Conservation (phyloP, 352 stramenopile species). For the Pythium coloratum region DNA sequence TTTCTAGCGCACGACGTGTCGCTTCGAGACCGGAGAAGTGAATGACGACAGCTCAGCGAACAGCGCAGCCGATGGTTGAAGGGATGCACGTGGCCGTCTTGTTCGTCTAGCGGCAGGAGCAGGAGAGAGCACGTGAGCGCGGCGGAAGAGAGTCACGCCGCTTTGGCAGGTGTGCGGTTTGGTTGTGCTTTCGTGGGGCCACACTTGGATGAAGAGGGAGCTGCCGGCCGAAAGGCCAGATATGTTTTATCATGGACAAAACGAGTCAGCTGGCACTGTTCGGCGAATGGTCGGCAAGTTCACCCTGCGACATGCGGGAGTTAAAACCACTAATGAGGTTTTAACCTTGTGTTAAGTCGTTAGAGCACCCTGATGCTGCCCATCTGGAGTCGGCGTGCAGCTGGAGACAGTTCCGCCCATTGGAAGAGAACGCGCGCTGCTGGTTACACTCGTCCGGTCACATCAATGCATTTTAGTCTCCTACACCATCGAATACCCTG, state of each 20-base stretch:
- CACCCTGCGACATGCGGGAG: neutral
- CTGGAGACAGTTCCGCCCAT: constrained; percentile 1
- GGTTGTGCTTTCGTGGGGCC: constrained; percentile 1
- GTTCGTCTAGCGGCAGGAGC: neutral
- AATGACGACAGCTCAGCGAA: neutral
- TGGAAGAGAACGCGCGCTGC: neutral
- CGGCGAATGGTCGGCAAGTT: too few relatives aligned
- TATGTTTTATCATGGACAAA: neutral
- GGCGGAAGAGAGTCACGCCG: neutral
- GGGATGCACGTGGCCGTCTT: neutral
- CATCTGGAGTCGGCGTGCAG: neutral
- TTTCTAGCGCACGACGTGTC: neutral
- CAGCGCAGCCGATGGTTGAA: neutral
- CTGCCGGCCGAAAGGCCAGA: neutral
- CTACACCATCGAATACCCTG: too few relatives aligned
- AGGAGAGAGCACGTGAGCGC: neutral
- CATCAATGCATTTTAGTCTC: too few relatives aligned
- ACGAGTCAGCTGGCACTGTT: neutral
- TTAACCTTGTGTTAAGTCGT: neutral
- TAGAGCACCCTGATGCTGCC: neutral
- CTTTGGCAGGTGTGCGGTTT: neutral
- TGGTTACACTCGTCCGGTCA: neutral
- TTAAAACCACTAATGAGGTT: neutral
- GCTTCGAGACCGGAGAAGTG: neutral
- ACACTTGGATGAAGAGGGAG: neutral